Conservation (phyloP, 352 stramenopile genomes). For the Phytophthora nicotianae region DNA sequence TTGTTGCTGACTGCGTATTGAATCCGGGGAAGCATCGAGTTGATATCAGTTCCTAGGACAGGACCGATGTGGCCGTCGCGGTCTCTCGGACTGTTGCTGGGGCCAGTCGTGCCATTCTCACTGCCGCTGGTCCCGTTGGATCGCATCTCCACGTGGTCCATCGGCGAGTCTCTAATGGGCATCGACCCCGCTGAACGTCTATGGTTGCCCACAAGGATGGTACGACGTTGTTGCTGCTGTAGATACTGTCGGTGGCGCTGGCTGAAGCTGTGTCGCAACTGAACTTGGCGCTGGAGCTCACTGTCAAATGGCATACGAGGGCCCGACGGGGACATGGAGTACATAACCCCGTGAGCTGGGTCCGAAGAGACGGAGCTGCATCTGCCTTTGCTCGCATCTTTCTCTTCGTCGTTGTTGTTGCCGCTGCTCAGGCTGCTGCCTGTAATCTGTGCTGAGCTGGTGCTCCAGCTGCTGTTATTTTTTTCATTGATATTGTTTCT, state of each 20-base stretch:
- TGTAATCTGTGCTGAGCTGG: slow-evolving; percentile 1
- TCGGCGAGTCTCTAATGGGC: background rate
- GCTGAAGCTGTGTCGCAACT: slow-evolving; percentile 20
- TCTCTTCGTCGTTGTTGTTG: slow-evolving; percentile 20
- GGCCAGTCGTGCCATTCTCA: slow-evolving; percentile 5
- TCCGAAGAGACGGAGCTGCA: background rate
- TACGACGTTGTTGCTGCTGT: slow-evolving; percentile 32
- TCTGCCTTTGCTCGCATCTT: slow-evolving; percentile 5
- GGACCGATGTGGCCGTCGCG: background rate
- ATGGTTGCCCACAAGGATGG: slow-evolving; percentile 15
- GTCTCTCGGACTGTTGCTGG: slow-evolving; percentile 1
- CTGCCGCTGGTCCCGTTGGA: slow-evolving; percentile 7
- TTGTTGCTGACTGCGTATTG: background rate
- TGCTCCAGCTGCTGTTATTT: background rate
- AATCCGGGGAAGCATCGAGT: background rate
- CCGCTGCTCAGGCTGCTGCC: background rate
- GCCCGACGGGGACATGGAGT: slow-evolving; percentile 4
- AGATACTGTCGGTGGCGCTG: slow-evolving; percentile 23
- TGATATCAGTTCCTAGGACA: background rate
- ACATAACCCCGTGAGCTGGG: background rate
- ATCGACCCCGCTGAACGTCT: slow-evolving; percentile 3
- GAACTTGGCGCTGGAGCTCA: slow-evolving; percentile 16
- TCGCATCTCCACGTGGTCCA: slow-evolving; percentile 10
- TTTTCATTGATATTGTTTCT: background rate
- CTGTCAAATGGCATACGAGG: slow-evolving; percentile 4